Conservation (phyloP, 257 asterid species). For the Hygrophila difformis region DNA sequence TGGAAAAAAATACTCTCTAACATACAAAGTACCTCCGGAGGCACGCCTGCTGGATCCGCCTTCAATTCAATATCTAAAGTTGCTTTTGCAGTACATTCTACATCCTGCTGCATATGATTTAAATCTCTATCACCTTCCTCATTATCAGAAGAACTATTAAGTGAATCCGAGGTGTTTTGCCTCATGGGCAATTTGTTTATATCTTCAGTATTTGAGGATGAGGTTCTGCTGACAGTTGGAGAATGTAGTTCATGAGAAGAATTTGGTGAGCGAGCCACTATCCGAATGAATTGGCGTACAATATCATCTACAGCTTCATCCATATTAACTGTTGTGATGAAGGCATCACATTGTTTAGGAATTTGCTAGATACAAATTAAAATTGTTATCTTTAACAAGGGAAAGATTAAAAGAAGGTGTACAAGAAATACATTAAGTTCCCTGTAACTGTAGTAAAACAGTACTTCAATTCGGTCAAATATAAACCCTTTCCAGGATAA, state of each 20-base stretch:
- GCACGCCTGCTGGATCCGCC: conserved; percentile 62
- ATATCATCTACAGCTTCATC: conserved; percentile 99
- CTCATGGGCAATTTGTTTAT: conserved; percentile 36
- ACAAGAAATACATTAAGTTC: conserved; percentile 7
- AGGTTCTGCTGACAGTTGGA: conserved; percentile 35
- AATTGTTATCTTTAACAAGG: not conserved
- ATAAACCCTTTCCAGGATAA: conserved; percentile 2
- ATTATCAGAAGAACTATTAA: conserved; percentile 66
- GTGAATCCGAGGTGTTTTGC: conserved; percentile 58
- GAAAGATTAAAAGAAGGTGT: not conserved
- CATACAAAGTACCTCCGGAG: conserved; percentile 69
- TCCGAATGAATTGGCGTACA: conserved; percentile 80
- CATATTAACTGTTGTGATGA: conserved; percentile 57
- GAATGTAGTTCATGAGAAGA: conserved; percentile 36
- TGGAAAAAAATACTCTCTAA: conserved; percentile 16
- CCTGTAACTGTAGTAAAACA: conserved; percentile 8
- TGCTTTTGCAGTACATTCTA: conserved; percentile 28
- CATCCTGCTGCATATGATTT: conserved; percentile 36
- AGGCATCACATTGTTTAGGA: conserved; percentile 13
- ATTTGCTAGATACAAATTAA: conserved; percentile 4
- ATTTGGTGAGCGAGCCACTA: conserved; percentile 60
- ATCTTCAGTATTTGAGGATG: conserved; percentile 72
- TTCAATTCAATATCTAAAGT: conserved; percentile 57
- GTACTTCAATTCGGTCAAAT: not conserved
- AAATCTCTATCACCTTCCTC: conserved; percentile 73